Base-by-base conservation (phyloP, 345 rosid genomes). In the Stellera chamaejasme region DNA sequence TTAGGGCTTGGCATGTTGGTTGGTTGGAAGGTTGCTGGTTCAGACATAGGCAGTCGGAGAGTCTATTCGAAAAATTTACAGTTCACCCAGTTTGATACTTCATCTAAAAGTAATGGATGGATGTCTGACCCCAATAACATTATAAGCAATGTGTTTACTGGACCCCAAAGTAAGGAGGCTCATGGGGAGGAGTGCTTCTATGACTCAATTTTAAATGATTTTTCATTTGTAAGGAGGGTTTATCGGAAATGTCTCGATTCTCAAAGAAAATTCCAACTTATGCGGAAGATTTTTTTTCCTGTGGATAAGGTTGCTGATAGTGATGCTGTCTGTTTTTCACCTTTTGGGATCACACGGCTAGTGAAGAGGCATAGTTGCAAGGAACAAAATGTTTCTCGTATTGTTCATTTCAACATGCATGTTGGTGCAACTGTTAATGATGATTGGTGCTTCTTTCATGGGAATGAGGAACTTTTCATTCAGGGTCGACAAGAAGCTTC, bases 311-410 rank as follows among this genome's bases (percentile, higher is more conserved):
- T 67, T 63, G 66, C 58, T 36, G 71, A 72, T 67, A 80, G 84
- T 73, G 94, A 87, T 63, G 75, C 66, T 51, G 54, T 89, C 46
- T 84, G 82, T 67, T 83, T 89, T 65, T 93, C 99, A 43, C 77
- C 96, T 60, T 14, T 82, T 60, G 99, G 99, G 65, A 69, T 93
- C 75, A 84, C 84, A 70, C 78, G 82, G 63, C 85, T 93, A 55
- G 60, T 73, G 55, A 89, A 61, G 70, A 93, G 77, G 74, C 63
- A 62, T 45, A 60, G 56, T 61, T 45, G 48, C 9, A 60, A 32
- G 28, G 77, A 71, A 41, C 63, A 65, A 54, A 66, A 59, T 56
- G 66, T 64, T 62, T 62, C 57, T 65, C 74, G 67, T 57, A 50
- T 93, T 56, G 63, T 78, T 59, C 94, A 93, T 68, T 71, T 79